Evolutionary conservation across 2,329 filamentous ascomycete species (phyloP).

Genomic region (Aspergillus thermomutatus): DNA sequence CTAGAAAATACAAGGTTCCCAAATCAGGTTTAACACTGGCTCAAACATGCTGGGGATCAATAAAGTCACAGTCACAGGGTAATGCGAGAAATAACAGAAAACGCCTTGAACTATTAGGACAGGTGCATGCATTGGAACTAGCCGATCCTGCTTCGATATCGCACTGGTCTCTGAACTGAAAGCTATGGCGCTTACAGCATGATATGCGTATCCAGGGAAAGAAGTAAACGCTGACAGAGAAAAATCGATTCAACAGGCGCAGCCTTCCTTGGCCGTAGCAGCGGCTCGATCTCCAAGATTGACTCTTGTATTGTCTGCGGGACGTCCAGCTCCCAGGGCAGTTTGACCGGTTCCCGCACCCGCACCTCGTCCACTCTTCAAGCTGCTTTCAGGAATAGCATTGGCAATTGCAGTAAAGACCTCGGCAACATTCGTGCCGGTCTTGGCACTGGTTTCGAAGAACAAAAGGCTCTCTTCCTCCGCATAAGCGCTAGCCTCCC

Average conservation of each 20-base stretch:
- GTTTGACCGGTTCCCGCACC: slow-evolving; percentile 58
- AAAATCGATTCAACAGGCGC: slow-evolving; percentile 66
- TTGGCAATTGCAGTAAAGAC: slow-evolving; percentile 99
- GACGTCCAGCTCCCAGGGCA: slow-evolving; percentile 52
- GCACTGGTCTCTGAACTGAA: background rate
- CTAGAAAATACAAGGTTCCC: background rate
- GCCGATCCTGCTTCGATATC: background rate
- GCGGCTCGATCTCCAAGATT: slow-evolving; percentile 74
- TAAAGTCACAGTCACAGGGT: background rate
- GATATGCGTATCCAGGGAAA: background rate
- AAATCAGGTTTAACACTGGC: background rate
- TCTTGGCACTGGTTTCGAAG: slow-evolving; percentile 98
- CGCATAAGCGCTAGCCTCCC: slow-evolving; percentile 87
- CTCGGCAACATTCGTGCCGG: slow-evolving; percentile 86
- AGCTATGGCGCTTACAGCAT: background rate
- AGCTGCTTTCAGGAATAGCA: slow-evolving; percentile 91
- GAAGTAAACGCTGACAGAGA: slow-evolving; percentile 4
- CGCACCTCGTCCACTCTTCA: slow-evolving; percentile 81
- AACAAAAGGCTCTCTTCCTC: slow-evolving; percentile 93
- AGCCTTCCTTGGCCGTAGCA: slow-evolving; percentile 79
- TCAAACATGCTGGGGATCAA: background rate
- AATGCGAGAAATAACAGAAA: background rate
- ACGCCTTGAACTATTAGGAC: background rate
- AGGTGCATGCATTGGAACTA: background rate
- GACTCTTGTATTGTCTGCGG: slow-evolving; percentile 61